A percentile compares a stretch with the other conserved stretches of the same genome.
Evolutionary conservation across 768 basidiomycete species (phyloP).

Genomic region (Boletus coccyginus): DNA sequence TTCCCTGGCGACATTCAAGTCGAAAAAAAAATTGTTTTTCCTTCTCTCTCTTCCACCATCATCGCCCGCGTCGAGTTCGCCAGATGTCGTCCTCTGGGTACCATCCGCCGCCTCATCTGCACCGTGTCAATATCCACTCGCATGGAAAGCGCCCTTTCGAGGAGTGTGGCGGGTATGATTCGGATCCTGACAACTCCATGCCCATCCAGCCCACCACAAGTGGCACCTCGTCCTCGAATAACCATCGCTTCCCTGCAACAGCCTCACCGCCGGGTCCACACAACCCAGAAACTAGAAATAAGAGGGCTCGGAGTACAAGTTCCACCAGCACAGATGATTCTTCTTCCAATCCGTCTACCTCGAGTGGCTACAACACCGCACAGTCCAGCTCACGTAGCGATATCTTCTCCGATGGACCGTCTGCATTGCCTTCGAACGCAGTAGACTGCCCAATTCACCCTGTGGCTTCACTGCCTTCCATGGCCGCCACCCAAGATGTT

Average conservation of each 20-base stretch:
- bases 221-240: conserved; percentile 25
- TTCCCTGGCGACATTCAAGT: background rate
- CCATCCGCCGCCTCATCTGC: conserved; percentile 23
- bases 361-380: conserved; percentile 36
- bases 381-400: conserved; percentile 35
- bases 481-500: conserved; percentile 45
- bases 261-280: conserved; percentile 18
- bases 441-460: conserved; percentile 21
- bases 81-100: conserved; percentile 24
- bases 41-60: conserved; percentile 16
- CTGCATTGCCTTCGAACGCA: conserved; percentile 9
- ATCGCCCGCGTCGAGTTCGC: conserved; percentile 6
- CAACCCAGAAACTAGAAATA: conserved; percentile 50
- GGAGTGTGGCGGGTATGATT: conserved; percentile 34
- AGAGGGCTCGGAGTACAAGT: conserved; percentile 55
- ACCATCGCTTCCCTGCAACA: conserved; percentile 10
- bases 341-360: conserved; percentile 33
- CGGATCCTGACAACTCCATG: conserved; percentile 30
- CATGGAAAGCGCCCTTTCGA: conserved; percentile 34
- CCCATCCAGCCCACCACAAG: conserved; percentile 22
- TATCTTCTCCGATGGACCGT: conserved; percentile 20
- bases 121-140: conserved; percentile 24
- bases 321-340: conserved; percentile 39
- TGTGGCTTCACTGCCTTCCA: conserved; percentile 33
- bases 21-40: conserved; percentile 9